Conservation (phyloP, 2,329 filamentous ascomycete species). For the Aspergillus sp. region DNA sequence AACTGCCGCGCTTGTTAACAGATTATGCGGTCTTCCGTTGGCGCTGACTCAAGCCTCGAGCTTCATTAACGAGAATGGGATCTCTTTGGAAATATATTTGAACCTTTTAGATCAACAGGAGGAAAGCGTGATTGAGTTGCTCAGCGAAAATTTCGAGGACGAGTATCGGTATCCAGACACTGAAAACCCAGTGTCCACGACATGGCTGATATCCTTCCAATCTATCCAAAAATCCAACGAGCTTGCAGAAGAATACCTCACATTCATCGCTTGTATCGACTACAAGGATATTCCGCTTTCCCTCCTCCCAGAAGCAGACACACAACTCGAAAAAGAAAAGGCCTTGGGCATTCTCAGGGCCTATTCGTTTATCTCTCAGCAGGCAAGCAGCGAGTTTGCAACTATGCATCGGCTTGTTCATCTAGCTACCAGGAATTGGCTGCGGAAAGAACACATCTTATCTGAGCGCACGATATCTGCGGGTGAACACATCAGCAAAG, state of each 20-base stretch:
- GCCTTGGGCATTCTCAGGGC: constrained; percentile 24
- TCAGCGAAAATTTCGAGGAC: constrained; percentile 12
- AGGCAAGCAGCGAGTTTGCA: not conserved
- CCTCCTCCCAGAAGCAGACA: constrained; percentile 17
- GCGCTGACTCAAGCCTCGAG: not conserved
- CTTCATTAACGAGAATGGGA: constrained; percentile 14
- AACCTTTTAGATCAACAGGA: constrained; percentile 7
- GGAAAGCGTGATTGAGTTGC: not conserved
- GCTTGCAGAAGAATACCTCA: constrained; percentile 17
- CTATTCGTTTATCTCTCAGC: constrained; percentile 20
- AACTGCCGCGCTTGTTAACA: not conserved
- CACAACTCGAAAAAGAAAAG: constrained; percentile 1
- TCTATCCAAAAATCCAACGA: constrained; percentile 12
- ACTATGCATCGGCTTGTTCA: constrained; percentile 34
- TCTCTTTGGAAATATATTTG: not conserved
- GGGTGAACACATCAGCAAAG: not conserved
- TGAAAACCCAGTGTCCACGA: constrained; percentile 7
- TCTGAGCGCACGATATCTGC: not conserved
- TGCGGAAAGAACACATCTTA: constrained; percentile 12
- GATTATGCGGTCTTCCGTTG: not conserved
- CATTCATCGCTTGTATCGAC: constrained; percentile 31
- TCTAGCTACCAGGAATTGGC: constrained; percentile 29
- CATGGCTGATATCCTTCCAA: constrained; percentile 13
- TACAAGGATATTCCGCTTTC: constrained; percentile 26
- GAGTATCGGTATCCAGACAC: not conserved